Conservation (phyloP, 2,329 filamentous ascomycete species). For the Periconia sp. region DNA sequence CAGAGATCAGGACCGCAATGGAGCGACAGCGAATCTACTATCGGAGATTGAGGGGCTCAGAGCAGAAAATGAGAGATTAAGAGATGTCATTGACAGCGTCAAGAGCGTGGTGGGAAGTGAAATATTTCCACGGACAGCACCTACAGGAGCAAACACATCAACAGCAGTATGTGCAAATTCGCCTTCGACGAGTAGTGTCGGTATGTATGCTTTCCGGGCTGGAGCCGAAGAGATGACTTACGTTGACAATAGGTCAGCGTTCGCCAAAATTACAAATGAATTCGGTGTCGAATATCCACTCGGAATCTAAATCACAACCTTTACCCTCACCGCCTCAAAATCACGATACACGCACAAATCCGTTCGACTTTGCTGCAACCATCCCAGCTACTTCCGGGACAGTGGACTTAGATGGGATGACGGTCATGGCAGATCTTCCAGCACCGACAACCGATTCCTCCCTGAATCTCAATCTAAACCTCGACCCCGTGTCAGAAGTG, state of each 20-base stretch:
- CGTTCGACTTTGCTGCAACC: slow-evolving; percentile 21
- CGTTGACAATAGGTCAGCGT: slow-evolving; percentile 28
- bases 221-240: slow-evolving; percentile 24
- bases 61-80: slow-evolving; percentile 41
- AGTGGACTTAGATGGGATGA: slow-evolving; percentile 44
- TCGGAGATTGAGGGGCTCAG: slow-evolving; percentile 39
- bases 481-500: slow-evolving; percentile 22
- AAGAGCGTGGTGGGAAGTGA: slow-evolving; percentile 37
- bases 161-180: slow-evolving; percentile 17
- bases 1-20: slow-evolving; percentile 39
- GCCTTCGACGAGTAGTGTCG: slow-evolving; percentile 26
- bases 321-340: slow-evolving; percentile 16
- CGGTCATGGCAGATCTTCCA: slow-evolving; percentile 23
- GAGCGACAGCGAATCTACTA: slow-evolving; percentile 36
- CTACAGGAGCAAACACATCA: slow-evolving; percentile 7
- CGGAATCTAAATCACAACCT: slow-evolving; percentile 20
- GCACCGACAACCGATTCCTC: slow-evolving; percentile 7
- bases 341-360: slow-evolving; percentile 4
- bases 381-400: slow-evolving; percentile 7
- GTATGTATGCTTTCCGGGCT: slow-evolving; percentile 26
- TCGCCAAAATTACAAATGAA: slow-evolving; percentile 25
- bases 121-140: slow-evolving; percentile 18
- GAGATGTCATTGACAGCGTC: slow-evolving; percentile 42
- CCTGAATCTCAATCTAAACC: slow-evolving; percentile 15
- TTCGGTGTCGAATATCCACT: slow-evolving; percentile 16